Conservation (phyloP, 2,329 filamentous ascomycete species). For the Dothidotthia symphoricarpi region DNA sequence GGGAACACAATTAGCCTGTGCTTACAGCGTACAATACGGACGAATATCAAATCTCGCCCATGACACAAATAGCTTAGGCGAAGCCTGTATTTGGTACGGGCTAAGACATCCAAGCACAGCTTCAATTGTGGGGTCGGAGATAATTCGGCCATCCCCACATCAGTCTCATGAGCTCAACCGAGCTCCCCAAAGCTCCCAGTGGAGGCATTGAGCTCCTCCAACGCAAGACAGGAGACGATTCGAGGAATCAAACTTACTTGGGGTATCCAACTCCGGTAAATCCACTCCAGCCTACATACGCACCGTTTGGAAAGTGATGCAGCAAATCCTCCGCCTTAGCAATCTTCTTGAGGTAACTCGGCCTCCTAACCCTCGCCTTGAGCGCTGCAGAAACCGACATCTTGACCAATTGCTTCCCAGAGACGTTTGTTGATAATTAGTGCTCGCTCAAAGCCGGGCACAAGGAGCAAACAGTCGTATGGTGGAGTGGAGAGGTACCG, state of each 20-base stretch:
- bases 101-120: constrained; percentile 8
- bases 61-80: too few species aligned
- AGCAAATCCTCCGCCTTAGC: constrained; percentile 76
- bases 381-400: constrained; percentile 68
- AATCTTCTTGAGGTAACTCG: constrained; percentile 77
- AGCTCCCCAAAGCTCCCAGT: constrained; percentile 6
- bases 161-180: constrained; percentile 26
- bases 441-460: too few species aligned
- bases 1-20: not conserved
- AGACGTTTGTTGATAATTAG: too few species aligned
- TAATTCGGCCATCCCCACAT: constrained; percentile 27
- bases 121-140: constrained; percentile 19
- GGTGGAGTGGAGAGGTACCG: too few species aligned
- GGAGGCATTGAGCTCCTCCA: not conserved
- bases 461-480: too few species aligned
- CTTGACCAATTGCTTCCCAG: too few species aligned
- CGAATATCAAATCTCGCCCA: too few species aligned
- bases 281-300: constrained; percentile 89
- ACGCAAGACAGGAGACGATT: not conserved
- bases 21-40: too few species aligned
- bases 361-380: constrained; percentile 70
- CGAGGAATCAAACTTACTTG: constrained; percentile 58
- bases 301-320: constrained; percentile 74
- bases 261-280: constrained; percentile 90
- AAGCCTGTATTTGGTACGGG: too few species aligned